These are phyloP conservation scores for Leucoagaricus sp. DNA, from an alignment of 1,284 basidiomycete species.

Conservation along the genomic window DNA sequence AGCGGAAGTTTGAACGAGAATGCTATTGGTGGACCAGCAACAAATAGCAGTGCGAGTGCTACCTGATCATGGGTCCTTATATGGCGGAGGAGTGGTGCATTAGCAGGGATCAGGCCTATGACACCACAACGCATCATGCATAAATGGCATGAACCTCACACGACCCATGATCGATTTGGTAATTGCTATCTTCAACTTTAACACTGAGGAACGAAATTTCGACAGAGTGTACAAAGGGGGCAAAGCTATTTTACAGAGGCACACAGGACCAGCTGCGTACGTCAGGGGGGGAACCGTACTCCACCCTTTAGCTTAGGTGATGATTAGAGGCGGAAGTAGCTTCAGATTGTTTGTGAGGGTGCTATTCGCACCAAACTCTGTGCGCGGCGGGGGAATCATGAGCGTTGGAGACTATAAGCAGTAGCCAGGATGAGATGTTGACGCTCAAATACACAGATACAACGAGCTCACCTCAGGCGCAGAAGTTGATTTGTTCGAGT, in stretches of 20 bases:
- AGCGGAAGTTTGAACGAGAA: background rate
- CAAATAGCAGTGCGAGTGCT: conserved; percentile 7
- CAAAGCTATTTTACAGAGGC: too few relatives aligned
- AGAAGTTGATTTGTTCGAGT: background rate
- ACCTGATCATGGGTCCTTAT: background rate
- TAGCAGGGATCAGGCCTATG: too few relatives aligned
- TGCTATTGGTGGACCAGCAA: conserved; percentile 6
- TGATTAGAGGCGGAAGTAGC: conserved; percentile 29
- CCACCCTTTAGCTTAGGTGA: conserved; percentile 19
- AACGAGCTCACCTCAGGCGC: background rate
- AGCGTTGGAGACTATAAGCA: conserved; percentile 33
- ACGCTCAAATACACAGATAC: background rate
- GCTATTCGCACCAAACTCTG: conserved; percentile 10
- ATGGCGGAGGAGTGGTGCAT: background rate
- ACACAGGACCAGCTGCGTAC: conserved; percentile 7
- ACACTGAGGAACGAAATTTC: too few relatives aligned
- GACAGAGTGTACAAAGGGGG: too few relatives aligned
- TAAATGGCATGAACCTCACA: too few relatives aligned
- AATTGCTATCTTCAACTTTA: too few relatives aligned
- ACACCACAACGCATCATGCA: background rate
- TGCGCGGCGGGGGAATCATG: conserved; percentile 35
- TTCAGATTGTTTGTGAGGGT: conserved; percentile 21
- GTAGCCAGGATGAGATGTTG: background rate
- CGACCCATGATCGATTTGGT: too few relatives aligned
- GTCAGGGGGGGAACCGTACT: too few relatives aligned